phyloP scores from a whole-genome alignment of 352 stramenopile species.

The Sclerospora graminicola region DNA sequence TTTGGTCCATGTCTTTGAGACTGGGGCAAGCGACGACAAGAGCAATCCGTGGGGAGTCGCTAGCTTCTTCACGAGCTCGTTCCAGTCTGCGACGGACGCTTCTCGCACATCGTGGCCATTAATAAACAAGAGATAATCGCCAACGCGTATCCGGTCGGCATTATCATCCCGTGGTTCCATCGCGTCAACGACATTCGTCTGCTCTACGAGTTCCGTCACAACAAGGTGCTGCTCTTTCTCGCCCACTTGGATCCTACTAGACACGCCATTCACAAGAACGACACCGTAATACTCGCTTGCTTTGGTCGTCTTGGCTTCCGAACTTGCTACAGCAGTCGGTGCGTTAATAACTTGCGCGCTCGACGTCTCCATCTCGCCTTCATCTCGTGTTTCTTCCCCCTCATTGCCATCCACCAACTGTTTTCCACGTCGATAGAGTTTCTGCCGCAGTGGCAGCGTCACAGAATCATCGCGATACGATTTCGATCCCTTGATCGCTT shows the following conservation, averaged over 20 bases:
- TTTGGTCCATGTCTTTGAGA: slow-evolving; percentile 34
- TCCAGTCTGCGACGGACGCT: slow-evolving; percentile 26
- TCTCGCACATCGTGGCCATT: slow-evolving; percentile 41
- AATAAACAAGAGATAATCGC: slow-evolving; percentile 40
- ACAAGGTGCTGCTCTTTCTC: slow-evolving; percentile 31
- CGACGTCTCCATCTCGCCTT: no score
- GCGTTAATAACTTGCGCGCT: no score
- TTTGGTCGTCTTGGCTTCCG: no score
- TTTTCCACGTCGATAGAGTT: slow-evolving; percentile 22
- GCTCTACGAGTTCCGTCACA: slow-evolving; percentile 24
- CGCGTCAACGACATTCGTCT: slow-evolving; percentile 2
- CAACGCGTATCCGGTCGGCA: slow-evolving; percentile 17
- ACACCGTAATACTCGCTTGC: slow-evolving; percentile 39
- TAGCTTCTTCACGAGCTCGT: slow-evolving; percentile 13
- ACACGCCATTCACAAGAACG: slow-evolving; percentile 30
- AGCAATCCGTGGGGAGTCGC: slow-evolving; percentile 44
- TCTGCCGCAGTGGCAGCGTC: slow-evolving; percentile 40
- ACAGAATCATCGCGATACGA: slow-evolving; percentile 60
- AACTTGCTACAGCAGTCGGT: no score
- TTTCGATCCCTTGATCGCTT: slow-evolving; percentile 64
- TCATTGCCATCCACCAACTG: slow-evolving; percentile 42
- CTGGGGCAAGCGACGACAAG: slow-evolving; percentile 33
- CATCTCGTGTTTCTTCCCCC: slow-evolving; percentile 35
- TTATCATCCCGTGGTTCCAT: slow-evolving; percentile 18
- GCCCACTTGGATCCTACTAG: slow-evolving; percentile 24